These are phyloP conservation scores for Neocallimastix lanati DNA, from an alignment of 192 early-diverging fungal species.

Conservation along the genomic window DNA sequence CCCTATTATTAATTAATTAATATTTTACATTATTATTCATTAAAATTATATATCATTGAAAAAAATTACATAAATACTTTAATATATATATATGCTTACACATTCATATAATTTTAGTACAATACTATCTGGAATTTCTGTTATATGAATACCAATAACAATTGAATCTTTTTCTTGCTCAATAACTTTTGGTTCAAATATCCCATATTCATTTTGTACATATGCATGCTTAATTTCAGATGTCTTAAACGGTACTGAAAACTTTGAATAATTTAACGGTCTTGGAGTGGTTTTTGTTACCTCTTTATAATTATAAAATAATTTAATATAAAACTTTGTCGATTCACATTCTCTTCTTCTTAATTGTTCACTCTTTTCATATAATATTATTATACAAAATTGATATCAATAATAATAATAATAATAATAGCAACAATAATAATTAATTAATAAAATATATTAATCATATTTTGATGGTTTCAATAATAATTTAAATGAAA, in stretches of 20 bases:
- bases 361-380: constrained; percentile 14
- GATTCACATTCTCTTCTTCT: constrained; percentile 13
- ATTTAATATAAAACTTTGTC: constrained; percentile 5
- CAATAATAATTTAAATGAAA: too few relatives aligned
- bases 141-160: constrained; percentile 14
- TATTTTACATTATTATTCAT: too few relatives aligned
- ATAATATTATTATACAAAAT: too few relatives aligned
- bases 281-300: constrained; percentile 18
- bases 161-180: constrained; percentile 1
- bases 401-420: too few relatives aligned
- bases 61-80: too few relatives aligned
- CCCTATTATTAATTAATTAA: too few relatives aligned
- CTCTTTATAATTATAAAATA: constrained; percentile 24
- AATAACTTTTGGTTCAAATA: neutral
- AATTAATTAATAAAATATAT: too few relatives aligned
- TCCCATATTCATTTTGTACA: neutral
- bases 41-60: too few relatives aligned
- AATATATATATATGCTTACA: constrained; percentile 5
- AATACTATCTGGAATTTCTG: constrained; percentile 19
- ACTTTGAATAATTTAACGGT: constrained; percentile 10
- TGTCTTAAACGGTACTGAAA: constrained; percentile 14
- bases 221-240: constrained; percentile 4
- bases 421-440: too few relatives aligned
- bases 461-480: too few relatives aligned
- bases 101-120: constrained; percentile 19